These are phyloP conservation scores for Tetrahymena borealis DNA, from an alignment of 73 alveolate genomes.

Conservation along the genomic window DNA sequence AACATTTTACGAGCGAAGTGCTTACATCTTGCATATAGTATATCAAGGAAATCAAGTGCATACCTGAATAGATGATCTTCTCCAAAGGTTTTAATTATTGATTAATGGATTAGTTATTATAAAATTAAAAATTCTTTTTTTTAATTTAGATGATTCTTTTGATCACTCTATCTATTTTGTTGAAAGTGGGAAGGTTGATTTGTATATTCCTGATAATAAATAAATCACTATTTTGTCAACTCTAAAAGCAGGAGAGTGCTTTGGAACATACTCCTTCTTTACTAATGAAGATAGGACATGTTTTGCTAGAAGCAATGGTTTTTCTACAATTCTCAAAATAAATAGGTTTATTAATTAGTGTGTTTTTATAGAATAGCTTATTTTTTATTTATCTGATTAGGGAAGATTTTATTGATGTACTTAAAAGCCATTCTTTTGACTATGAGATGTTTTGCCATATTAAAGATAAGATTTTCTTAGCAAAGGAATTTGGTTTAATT, in stretches of 20 bases:
- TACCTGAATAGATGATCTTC: not conserved
- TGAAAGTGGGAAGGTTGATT: not conserved
- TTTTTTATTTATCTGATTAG: not conserved
- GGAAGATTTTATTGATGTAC: not conserved
- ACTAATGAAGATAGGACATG: not conserved
- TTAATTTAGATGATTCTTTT: not conserved
- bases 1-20: not conserved
- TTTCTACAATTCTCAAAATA: not conserved
- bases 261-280: not conserved
- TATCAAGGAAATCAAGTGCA: not conserved
- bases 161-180: not conserved
- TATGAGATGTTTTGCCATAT: not conserved
- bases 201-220: not conserved
- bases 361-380: not conserved
- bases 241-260: not conserved
- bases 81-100: not conserved
- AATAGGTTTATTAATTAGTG: not conserved
- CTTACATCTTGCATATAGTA: not conserved
- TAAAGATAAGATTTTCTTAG: not conserved
- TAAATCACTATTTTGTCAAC: not conserved
- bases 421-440: not conserved
- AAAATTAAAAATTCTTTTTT: too few species aligned
- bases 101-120: too few species aligned
- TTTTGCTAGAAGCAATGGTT: not conserved
- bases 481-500: not conserved